Evolutionary conservation across 1,284 basidiomycete species (phyloP).

Genomic region (Leccinum griseonigrum): DNA sequence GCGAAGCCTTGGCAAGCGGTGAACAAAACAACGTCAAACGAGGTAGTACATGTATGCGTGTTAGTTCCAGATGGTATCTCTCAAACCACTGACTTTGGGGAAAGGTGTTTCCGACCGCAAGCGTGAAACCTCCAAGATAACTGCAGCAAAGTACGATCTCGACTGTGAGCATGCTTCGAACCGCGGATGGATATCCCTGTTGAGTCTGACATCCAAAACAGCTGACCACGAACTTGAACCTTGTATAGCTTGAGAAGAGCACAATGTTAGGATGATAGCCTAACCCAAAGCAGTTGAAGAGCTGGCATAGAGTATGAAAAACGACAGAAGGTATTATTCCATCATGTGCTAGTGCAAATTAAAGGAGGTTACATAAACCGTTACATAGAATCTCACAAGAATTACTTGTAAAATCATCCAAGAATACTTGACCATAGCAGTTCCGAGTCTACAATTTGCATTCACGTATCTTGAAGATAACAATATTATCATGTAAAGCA

Average conservation of each 20-base stretch:
- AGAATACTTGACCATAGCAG: background rate
- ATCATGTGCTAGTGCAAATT: too few relatives aligned
- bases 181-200: background rate
- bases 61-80: background rate
- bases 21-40: background rate
- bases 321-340: background rate
- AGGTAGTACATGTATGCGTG: background rate
- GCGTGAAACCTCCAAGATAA: background rate
- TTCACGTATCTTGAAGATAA: background rate
- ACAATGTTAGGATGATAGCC: background rate
- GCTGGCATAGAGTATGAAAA: background rate
- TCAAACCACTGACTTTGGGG: background rate
- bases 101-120: background rate
- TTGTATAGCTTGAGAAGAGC: background rate
- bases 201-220: background rate
- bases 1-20: background rate
- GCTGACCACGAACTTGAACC: background rate
- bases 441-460: background rate
- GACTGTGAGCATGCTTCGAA: background rate
- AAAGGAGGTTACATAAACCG: too few relatives aligned
- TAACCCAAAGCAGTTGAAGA: background rate
- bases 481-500: background rate
- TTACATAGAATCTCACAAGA: too few relatives aligned
- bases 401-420: too few relatives aligned
- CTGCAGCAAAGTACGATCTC: background rate